phyloP scores from a whole-genome alignment of 2,329 filamentous ascomycete genomes.

The Metarhizium album region DNA sequence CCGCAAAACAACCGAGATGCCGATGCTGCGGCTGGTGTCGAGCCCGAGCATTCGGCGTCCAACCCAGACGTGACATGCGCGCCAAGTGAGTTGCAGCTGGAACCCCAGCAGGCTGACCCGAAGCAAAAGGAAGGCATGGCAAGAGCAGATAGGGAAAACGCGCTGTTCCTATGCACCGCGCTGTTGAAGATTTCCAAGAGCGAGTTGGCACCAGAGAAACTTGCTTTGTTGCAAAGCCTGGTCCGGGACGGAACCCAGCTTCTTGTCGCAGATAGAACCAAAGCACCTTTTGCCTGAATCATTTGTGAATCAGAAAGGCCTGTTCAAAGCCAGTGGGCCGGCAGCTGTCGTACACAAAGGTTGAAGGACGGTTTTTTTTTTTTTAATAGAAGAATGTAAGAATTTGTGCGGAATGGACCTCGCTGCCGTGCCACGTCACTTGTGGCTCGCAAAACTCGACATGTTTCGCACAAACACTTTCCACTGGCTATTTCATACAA shows the following conservation, averaged over 20 bases:
- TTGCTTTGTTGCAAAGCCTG: conserved; percentile 34
- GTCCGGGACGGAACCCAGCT: conserved; percentile 39
- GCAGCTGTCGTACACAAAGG: too few relatives aligned
- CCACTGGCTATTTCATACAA: conserved; percentile 22
- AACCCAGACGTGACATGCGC: conserved; percentile 8
- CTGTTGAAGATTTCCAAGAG: conserved; percentile 34
- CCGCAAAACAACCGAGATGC: conserved; percentile 10
- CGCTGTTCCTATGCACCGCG: conserved; percentile 46
- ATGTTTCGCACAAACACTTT: not conserved
- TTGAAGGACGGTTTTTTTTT: too few relatives aligned
- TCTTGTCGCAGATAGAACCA: conserved; percentile 18
- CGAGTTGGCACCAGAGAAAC: conserved; percentile 28
- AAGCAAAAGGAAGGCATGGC: conserved; percentile 33
- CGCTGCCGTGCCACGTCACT: not conserved
- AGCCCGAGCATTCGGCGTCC: conserved; percentile 13
- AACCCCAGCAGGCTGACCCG: conserved; percentile 37
- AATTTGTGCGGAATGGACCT: too few relatives aligned
- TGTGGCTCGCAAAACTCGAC: not conserved
- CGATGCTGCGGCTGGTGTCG: conserved; percentile 7
- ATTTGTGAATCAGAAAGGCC: too few relatives aligned
- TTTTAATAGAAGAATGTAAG: too few relatives aligned
- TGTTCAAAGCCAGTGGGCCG: not conserved
- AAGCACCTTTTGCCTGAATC: conserved; percentile 2
- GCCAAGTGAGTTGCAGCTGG: conserved; percentile 24
- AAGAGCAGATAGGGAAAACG: conserved; percentile 49